Conservation (phyloP, 164 flowering plant species). For the Cinnamomum micranthum region DNA sequence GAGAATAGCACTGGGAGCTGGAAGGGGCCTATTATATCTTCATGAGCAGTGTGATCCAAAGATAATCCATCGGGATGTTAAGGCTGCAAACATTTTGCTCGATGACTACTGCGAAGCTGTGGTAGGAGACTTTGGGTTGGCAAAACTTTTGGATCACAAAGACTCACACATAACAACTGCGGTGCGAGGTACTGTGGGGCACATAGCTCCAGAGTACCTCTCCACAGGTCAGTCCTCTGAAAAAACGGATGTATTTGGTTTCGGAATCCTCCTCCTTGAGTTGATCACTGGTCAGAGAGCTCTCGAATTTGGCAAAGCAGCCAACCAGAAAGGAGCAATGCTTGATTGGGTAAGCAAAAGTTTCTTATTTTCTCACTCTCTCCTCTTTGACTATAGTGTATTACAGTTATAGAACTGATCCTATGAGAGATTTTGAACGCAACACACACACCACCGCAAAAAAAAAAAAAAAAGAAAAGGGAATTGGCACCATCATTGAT, state of each 20-base stretch:
- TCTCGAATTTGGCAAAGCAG: constrained; percentile 62
- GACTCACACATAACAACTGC: constrained; percentile 87
- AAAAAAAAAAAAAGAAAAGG: too few relatives aligned
- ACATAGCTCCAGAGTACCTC: constrained; percentile 81
- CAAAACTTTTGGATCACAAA: constrained; percentile 75
- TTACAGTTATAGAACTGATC: too few relatives aligned
- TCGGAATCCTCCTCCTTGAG: constrained; percentile 76
- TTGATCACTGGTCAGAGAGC: constrained; percentile 76
- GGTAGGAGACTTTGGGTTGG: constrained; percentile 85
- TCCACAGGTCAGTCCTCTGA: constrained; percentile 84
- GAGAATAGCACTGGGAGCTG: constrained; percentile 67
- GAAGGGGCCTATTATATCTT: constrained; percentile 63
- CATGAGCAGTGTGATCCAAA: constrained; percentile 85
- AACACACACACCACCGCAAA: too few relatives aligned
- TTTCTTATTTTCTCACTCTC: too few relatives aligned
- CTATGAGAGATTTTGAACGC: too few relatives aligned
- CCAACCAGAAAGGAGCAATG: constrained; percentile 53
- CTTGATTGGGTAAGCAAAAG: constrained; percentile 38
- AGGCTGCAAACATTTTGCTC: constrained; percentile 53
- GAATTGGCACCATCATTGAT: too few relatives aligned
- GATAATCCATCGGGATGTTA: constrained; percentile 80
- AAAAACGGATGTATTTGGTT: constrained; percentile 82
- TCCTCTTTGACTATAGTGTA: too few relatives aligned
- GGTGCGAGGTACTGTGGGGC: constrained; percentile 85
- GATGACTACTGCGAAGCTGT: background rate